Evolutionary conservation across 177 flowering plant genomes (phyloP), one percentile per base, ranked within the genome.

Genomic region (Vitis hybrid): DNA sequence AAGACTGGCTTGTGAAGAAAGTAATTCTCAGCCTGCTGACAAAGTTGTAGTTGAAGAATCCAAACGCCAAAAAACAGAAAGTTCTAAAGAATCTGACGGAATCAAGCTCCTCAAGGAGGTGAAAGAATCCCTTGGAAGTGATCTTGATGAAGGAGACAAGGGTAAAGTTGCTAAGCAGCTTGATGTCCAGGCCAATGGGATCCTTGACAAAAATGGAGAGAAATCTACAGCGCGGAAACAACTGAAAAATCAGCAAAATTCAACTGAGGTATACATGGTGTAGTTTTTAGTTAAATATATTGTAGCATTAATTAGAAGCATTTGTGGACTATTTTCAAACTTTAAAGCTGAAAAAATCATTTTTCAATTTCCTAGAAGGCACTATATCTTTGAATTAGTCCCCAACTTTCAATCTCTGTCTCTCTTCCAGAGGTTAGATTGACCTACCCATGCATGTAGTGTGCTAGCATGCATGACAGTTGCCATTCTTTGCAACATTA

Each of bases 221-320:
- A 71, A 71, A 58, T 72, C 78, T 23, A 62, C 73, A 14, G 5
- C 26, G 1, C 49, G 65, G 57, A 86, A 81, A 71, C 51, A 69
- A 15, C 19, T 12, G 1, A 84, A 72, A 72, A 83, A 81, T 69
- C 85, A 83, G 21, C 30, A 2, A 0, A 80, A 78, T 73, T 88
- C 93, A 60, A 80, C 79, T 21, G 91, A 89, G 97, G 91, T 88
- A 74, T 68, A 68, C 10, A n/a, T 52, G 13, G 50, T 23, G 17
- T 55, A 1, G 0, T 0, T 69, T 21, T 60, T 5, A 26, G 30
- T 14, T 60, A 6, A 40, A 40, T 40, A 40, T 40, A 40, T 40
- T 7, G 8, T 40, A 26, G 45, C 45, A 40, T 40, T 1, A 40
- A 40, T 0, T 40, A 7, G 9, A 40, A 40, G 45, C 8, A 40